These are phyloP conservation scores for Bisporella sp. DNA, from an alignment of 2,329 filamentous ascomycete species.

Conservation along the genomic window DNA sequence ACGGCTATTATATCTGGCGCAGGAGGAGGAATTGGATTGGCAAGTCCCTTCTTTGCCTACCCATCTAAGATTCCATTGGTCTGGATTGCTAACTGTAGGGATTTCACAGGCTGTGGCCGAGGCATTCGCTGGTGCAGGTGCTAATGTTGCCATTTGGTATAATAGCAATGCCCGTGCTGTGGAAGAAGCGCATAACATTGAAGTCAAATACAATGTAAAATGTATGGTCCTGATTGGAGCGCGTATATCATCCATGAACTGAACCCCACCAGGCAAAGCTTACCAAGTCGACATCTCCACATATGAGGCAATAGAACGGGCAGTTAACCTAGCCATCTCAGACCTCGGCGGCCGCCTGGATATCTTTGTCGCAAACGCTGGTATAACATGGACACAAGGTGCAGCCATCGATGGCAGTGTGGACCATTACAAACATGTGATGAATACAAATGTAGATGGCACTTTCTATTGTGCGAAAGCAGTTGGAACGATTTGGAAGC, in stretches of 20 bases:
- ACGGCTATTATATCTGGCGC: constrained; percentile 44
- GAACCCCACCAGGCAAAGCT: constrained; percentile 40
- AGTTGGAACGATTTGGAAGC: constrained; percentile 61
- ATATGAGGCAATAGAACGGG: constrained; percentile 31
- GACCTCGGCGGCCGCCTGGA: constrained; percentile 70
- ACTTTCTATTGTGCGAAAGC: constrained; percentile 71
- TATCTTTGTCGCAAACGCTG: constrained; percentile 73
- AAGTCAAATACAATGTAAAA: constrained; percentile 59
- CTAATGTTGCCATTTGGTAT: constrained; percentile 43
- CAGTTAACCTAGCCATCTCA: constrained; percentile 43
- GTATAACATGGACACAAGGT: constrained; percentile 66
- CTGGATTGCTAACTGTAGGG: too few species aligned
- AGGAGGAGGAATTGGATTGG: constrained; percentile 36
- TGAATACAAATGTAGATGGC: constrained; percentile 66
- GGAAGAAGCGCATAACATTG: constrained; percentile 55
- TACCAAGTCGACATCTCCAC: constrained; percentile 56
- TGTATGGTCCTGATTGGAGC: constrained; percentile 38
- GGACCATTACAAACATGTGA: constrained; percentile 59
- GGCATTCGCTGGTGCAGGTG: constrained; percentile 38
- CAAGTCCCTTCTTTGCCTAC: too few species aligned
- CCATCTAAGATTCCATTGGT: too few species aligned
- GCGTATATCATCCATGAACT: not conserved
- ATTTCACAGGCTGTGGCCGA: constrained; percentile 30
- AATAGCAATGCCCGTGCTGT: constrained; percentile 61
- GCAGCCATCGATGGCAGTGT: constrained; percentile 58